phyloP scores from a whole-genome alignment of 768 basidiomycete genomes.

The Pleurotus platypus region DNA sequence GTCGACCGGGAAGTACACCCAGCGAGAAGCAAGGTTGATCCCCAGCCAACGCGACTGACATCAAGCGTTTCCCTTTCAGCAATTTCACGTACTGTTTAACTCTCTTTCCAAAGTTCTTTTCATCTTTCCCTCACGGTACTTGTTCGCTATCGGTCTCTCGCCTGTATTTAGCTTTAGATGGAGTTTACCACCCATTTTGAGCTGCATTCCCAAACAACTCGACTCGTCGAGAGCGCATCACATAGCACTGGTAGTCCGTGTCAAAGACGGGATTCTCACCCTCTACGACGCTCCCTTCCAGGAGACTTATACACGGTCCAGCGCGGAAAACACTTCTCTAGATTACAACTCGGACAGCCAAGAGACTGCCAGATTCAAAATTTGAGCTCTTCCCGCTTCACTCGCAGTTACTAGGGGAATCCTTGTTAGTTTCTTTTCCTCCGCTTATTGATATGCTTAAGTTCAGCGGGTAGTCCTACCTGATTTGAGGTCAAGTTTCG shows the following conservation, averaged over 20 bases:
- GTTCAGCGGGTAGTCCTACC: slow-evolving; percentile 82
- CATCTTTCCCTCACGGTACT: neutral
- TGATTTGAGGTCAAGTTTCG: slow-evolving; percentile 78
- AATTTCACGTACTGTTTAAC: neutral
- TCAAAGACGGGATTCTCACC: slow-evolving; percentile 27
- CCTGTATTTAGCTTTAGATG: slow-evolving; percentile 81
- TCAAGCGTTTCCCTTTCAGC: neutral
- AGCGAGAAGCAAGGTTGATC: slow-evolving; percentile 47
- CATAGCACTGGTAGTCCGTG: slow-evolving; percentile 56
- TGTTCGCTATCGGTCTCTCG: slow-evolving; percentile 74
- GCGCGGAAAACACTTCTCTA: neutral
- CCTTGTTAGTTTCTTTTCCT: slow-evolving; percentile 91
- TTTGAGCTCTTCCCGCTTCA: slow-evolving; percentile 83
- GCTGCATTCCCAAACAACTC: neutral
- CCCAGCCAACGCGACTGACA: slow-evolving; percentile 53
- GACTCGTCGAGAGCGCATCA: slow-evolving; percentile 12
- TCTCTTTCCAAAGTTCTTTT: neutral
- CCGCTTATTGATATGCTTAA: slow-evolving; percentile 89
- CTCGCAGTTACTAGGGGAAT: slow-evolving; percentile 87
- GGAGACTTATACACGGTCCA: neutral
- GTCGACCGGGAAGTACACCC: slow-evolving; percentile 45
- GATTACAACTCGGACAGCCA: neutral
- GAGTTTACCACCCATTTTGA: slow-evolving; percentile 61
- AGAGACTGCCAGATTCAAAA: slow-evolving; percentile 31
- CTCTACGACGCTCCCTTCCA: neutral